A percentile compares a stretch with the other conserved stretches of the same genome.
Evolutionary conservation across 2,329 filamentous ascomycete species (phyloP).

Genomic region (Colletotrichum tamarilloi): DNA sequence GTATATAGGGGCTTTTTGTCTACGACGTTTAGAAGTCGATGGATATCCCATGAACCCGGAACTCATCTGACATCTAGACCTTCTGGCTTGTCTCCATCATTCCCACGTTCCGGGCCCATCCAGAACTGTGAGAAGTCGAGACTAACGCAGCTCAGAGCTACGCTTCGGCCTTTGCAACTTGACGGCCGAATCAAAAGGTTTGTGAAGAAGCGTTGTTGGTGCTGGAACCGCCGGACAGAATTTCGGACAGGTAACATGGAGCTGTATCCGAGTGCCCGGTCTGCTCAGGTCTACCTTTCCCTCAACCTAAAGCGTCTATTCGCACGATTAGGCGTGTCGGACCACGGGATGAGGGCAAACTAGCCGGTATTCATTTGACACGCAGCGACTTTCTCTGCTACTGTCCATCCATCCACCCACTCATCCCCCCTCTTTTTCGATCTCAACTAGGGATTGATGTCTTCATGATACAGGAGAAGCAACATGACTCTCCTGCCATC

Average conservation of each 20-base stretch:
- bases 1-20: neutral
- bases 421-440: neutral
- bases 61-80: neutral
- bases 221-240: neutral
- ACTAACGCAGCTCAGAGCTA: constrained; percentile 1
- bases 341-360: neutral
- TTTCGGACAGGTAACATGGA: neutral
- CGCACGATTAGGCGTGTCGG: neutral
- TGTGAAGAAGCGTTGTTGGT: neutral
- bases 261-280: neutral
- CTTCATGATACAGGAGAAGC: constrained; percentile 12
- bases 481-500: constrained; percentile 31
- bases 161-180: constrained; percentile 11
- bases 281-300: neutral
- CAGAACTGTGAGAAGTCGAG: neutral
- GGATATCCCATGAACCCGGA: constrained; percentile 3
- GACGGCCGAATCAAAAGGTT: constrained; percentile 5
- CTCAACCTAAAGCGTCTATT: neutral
- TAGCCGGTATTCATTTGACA: neutral
- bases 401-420: no score
- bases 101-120: constrained; percentile 1
- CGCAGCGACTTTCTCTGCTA: neutral
- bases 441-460: constrained; percentile 13
- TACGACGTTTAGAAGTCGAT: neutral
- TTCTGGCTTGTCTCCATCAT: neutral